phyloP scores from a whole-genome alignment of 129 eudicot genomes.

The Lactuca sativa region DNA sequence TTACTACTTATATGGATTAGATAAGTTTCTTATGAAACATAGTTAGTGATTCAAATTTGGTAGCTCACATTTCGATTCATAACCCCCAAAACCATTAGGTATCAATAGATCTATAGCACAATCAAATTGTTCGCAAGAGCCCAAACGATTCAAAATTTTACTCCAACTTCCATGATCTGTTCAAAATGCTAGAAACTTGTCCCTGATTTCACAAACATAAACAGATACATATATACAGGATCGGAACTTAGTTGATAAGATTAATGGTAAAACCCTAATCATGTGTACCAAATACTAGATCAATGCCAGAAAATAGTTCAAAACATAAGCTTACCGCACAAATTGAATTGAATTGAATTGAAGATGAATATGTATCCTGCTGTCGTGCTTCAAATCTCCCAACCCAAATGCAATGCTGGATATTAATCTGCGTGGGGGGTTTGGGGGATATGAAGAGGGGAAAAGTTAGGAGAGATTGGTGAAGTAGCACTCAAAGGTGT shows the following conservation, averaged over 20 bases:
- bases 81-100: constrained; percentile 10
- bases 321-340: constrained; percentile 19
- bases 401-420: constrained; percentile 30
- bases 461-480: constrained; percentile 14
- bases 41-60: neutral
- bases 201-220: constrained; percentile 16
- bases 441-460: neutral
- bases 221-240: neutral
- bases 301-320: constrained; percentile 2
- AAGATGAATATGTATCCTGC: constrained; percentile 2
- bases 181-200: constrained; percentile 15
- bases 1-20: neutral
- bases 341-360: constrained; percentile 5
- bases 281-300: constrained; percentile 8
- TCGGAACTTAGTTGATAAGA: neutral
- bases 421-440: neutral
- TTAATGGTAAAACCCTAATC: constrained; percentile 10
- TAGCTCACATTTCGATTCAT: neutral
- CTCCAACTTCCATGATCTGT: constrained; percentile 2
- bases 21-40: constrained; percentile 5
- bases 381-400: constrained; percentile 8
- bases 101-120: constrained; percentile 21
- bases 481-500: constrained; percentile 32
- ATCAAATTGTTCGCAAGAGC: constrained; percentile 1
- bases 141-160: constrained; percentile 6